Base-by-base conservation (phyloP, 2,329 filamentous ascomycete species). In the Ophiosphaerella herpotricha region DNA sequence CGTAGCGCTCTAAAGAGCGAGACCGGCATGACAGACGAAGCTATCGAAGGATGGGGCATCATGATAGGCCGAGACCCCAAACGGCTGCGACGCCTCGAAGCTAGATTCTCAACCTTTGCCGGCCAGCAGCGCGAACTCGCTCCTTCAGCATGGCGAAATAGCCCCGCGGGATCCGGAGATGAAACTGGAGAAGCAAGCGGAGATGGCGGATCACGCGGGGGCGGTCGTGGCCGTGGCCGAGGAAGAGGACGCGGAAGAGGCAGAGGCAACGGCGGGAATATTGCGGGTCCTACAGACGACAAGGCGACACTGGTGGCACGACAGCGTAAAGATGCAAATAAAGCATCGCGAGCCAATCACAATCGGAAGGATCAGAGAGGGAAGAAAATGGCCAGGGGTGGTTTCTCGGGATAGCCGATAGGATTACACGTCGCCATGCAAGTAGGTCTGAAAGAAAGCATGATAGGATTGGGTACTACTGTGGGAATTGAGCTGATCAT, bases 21-120 rank as follows among this genome's bases (percentile, higher is more conserved):
- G 52, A 96, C 90, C 1, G 87, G 87, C 4, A 90, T 97, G 90
- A 91, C 91, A 0, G 92, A 97, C 61, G 93, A 97, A 73, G 86
- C 88, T 2, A 88, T 99, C 31, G 94, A 97, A 73, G 94, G 94
- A 5, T 99, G 93, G 92, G 90, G 84, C 0, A 77, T 96, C 41
- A 96, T 97, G 90, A 75, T 97, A 7, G 77, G 79, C 11, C 82
- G 92, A 29, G 88, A 93, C 61, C 82, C 89, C 1, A 82, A 84
- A 62, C 82, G 87, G 52, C 77, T 87, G 69, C 82, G 84, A 48
- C 80, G 83, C 48, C 75, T 97, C 37, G 90, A 96, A 72, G 81
- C 81, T 43, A 87, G 85, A 65, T 88, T 87, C 62, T 80, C 81
- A 9, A 78, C 82, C 14, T 90, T 89, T 57, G 77, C 79, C 11